These are phyloP conservation scores for Calamus simplicifolius DNA, from an alignment of 176 grass and related monocot species.

Conservation along the genomic window DNA sequence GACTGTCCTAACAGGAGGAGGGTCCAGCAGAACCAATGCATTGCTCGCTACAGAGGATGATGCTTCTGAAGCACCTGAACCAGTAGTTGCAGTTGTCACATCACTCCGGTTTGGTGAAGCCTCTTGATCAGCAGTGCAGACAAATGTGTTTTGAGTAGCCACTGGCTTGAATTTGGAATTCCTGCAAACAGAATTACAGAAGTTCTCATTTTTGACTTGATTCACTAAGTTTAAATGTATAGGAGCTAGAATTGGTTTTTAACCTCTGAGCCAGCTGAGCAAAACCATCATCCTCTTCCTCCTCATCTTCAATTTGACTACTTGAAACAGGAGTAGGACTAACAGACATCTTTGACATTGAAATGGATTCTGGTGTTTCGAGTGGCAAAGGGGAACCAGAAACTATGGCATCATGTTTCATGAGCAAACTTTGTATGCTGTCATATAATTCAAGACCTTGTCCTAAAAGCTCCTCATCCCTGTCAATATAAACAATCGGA, in stretches of 20 bases:
- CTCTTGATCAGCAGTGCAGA: background rate
- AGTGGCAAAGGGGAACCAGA: constrained; percentile 36
- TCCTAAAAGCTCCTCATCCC: constrained; percentile 69
- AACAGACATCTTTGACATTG: constrained; percentile 15
- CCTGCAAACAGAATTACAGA: constrained; percentile 10
- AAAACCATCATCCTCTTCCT: constrained; percentile 84
- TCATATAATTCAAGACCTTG: constrained; percentile 85
- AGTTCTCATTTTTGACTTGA: no score
- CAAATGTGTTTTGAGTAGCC: constrained; percentile 7
- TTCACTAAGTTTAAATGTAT: no score
- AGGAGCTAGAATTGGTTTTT: no score
- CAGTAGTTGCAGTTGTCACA: constrained; percentile 33
- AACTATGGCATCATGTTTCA: constrained; percentile 54
- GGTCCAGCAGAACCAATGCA: constrained; percentile 63
- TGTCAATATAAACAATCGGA: constrained; percentile 6
- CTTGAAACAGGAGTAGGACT: constrained; percentile 19
- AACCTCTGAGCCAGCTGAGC: constrained; percentile 66
- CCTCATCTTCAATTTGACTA: constrained; percentile 21
- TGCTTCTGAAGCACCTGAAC: constrained; percentile 24
- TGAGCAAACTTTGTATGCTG: constrained; percentile 53
- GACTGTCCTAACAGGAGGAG: constrained; percentile 25
- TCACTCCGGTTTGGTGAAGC: constrained; percentile 39
- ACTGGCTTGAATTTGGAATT: constrained; percentile 25
- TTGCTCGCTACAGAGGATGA: constrained; percentile 47
- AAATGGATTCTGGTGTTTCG: constrained; percentile 31